phyloP scores from a whole-genome alignment of 805 yeast genomes.

The Cephaloascus fragrans region DNA sequence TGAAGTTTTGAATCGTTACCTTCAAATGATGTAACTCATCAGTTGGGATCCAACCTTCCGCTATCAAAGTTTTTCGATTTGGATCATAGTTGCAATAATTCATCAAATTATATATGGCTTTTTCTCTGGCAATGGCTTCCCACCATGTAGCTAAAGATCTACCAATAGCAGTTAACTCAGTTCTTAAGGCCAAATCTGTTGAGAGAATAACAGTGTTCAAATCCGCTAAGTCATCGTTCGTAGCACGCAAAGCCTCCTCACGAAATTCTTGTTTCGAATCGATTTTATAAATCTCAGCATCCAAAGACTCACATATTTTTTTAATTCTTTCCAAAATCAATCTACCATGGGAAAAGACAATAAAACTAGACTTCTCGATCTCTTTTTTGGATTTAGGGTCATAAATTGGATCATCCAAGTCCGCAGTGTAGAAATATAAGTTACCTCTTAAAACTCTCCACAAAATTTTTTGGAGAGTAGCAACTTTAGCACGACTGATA shows the following conservation, averaged over 20 bases:
- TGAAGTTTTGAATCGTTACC: constrained; percentile 52
- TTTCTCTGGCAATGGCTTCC: constrained; percentile 60
- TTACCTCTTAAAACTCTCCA: constrained; percentile 96
- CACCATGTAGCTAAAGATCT: constrained; percentile 71
- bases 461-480: constrained; percentile 66
- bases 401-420: constrained; percentile 58
- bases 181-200: constrained; percentile 57
- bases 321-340: constrained; percentile 61
- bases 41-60: constrained; percentile 95
- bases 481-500: constrained; percentile 60
- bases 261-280: constrained; percentile 23
- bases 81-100: constrained; percentile 76
- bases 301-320: constrained; percentile 83
- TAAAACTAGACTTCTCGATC: constrained; percentile 71
- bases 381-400: constrained; percentile 48
- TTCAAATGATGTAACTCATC: constrained; percentile 63
- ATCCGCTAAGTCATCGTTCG: constrained; percentile 40
- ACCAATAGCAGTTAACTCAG: constrained; percentile 75
- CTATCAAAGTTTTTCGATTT: constrained; percentile 76
- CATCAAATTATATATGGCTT: constrained; percentile 69
- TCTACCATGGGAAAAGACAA: constrained; percentile 87
- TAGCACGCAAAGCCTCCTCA: constrained; percentile 7
- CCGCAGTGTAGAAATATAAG: constrained; percentile 64
- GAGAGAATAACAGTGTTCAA: constrained; percentile 48
- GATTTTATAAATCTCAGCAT: constrained; percentile 65